Evolutionary conservation across 306 rosid genomes (phyloP).

Genomic region (Prunus campanulata): DNA sequence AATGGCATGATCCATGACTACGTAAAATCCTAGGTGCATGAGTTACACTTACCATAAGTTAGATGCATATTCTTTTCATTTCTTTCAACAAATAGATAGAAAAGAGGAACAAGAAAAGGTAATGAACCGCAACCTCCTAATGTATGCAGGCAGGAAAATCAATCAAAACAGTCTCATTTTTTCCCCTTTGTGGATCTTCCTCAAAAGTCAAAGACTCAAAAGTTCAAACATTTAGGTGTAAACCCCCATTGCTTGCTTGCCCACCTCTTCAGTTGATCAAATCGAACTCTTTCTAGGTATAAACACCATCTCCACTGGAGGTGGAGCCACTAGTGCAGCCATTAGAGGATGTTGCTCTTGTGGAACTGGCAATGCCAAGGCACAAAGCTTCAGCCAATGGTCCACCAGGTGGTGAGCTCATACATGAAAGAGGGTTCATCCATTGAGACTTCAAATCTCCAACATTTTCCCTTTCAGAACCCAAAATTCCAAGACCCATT

Average conservation of each 20-base stretch:
- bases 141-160: neutral
- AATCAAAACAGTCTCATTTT: neutral
- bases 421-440: slow-evolving; percentile 31
- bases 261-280: neutral
- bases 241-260: neutral
- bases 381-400: slow-evolving; percentile 42
- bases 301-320: slow-evolving; percentile 8
- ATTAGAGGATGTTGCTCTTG: neutral
- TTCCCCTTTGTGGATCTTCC: neutral
- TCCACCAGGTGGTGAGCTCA: slow-evolving; percentile 34
- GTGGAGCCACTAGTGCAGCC: slow-evolving; percentile 13
- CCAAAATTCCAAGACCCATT: slow-evolving; percentile 16
- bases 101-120: neutral
- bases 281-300: neutral
- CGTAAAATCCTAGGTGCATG: neutral
- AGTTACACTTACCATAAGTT: neutral
- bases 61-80: neutral
- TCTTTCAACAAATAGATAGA: neutral
- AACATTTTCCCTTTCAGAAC: slow-evolving; percentile 9
- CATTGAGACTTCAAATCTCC: slow-evolving; percentile 22
- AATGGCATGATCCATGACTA: neutral
- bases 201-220: neutral
- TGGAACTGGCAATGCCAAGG: slow-evolving; percentile 31
- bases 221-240: neutral
- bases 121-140: neutral